Evolutionary conservation across 805 yeast genomes (phyloP).

Genomic region (Suhomyces sp.): DNA sequence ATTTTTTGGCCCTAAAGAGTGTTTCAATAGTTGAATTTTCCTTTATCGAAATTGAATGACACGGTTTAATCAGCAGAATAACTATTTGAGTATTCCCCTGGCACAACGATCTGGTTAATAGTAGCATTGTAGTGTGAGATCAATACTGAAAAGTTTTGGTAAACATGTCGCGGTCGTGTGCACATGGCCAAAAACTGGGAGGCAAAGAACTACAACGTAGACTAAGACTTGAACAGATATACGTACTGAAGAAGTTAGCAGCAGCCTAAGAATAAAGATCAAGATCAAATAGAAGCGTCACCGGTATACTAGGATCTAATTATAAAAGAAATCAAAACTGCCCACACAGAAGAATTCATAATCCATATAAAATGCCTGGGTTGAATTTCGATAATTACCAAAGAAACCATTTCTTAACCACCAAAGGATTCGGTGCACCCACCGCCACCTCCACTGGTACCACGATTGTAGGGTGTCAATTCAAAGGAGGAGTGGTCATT

Average conservation of each 20-base stretch:
- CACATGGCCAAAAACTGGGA: constrained; percentile 1
- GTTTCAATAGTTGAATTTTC: too few species aligned
- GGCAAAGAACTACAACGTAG: constrained; percentile 5
- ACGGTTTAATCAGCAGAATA: too few species aligned
- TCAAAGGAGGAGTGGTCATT: constrained; percentile 90
- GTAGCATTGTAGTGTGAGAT: too few species aligned
- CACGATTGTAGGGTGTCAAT: constrained; percentile 96
- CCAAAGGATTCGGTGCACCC: constrained; percentile 75
- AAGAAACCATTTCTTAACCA: constrained; percentile 74
- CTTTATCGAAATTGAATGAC: too few species aligned
- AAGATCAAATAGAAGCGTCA: too few species aligned
- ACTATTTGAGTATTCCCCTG: too few species aligned
- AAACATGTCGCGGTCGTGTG: constrained; percentile 5
- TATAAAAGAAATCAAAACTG: too few species aligned
- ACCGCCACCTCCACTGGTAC: constrained; percentile 97
- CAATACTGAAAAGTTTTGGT: not conserved
- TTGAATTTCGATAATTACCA: constrained; percentile 90
- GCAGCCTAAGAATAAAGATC: too few species aligned
- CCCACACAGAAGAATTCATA: constrained; percentile 1
- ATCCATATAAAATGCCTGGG: constrained; percentile 66
- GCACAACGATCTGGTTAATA: too few species aligned
- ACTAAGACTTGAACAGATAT: constrained; percentile 1
- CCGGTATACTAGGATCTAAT: too few species aligned
- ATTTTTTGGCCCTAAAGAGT: too few species aligned
- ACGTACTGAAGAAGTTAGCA: not conserved